Base-by-base conservation (phyloP, 305 asterid species). In the Caryopteris hybrid region DNA sequence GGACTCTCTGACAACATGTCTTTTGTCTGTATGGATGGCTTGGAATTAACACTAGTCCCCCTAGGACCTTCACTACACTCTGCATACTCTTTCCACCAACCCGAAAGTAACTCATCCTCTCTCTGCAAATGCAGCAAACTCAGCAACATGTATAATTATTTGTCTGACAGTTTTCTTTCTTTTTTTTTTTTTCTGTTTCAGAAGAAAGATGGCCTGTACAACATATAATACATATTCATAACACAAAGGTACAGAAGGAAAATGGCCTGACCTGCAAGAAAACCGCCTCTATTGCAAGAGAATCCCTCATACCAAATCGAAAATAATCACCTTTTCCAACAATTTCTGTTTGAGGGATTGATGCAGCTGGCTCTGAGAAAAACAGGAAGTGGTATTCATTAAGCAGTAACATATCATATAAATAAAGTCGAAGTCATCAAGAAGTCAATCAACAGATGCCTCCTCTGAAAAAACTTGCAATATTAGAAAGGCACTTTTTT, bases 221-320 rank as follows among this genome's bases (percentile, higher is more conserved):
- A 47, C 14, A 59, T 29, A 48, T 23, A 50, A 56, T 62, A 47
- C 14, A 59, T 29, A 48, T 66, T 14, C 48, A 63, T 36, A 67
- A 60, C 55, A 75, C 16, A 45, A 31, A 36, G 41, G 23, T 17
- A 45, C 47, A 43, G 27, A 63, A 76, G 42, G 66, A 5, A 39
- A 62, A 48, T 25, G 36, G n/a, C 66, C 68, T 64, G 61, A 90
- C 99, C 99, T 94, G 97, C 88, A 94, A 81, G 77, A 91, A 94
- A 48, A 92, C 78, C 73, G 99, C 98, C 79, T 94, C 99, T 33
- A 94, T 84, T 46, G 99, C 99, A 74, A 94, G 97, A 73, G 99
- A 94, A 79, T 94, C 99, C 83, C 99, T 82, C 99, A 94, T 89
- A 66, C 98, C 95, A 80, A 94, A 94, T 58, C 98, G 91, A 75